These are phyloP conservation scores for Termitomyces eurrhizus DNA, from an alignment of 768 basidiomycete species.

Conservation along the genomic window DNA sequence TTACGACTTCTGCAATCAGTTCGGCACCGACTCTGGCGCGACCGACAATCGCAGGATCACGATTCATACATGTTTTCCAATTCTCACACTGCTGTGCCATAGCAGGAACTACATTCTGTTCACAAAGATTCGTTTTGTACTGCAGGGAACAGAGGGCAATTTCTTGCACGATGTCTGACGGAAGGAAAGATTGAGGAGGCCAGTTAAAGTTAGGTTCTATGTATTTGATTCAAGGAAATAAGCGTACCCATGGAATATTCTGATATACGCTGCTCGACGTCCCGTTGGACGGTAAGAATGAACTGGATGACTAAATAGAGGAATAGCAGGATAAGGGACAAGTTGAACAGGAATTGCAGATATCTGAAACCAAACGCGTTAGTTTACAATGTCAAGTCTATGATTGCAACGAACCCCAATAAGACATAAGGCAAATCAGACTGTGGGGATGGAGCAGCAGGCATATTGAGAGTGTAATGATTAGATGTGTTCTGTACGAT, in stretches of 20 bases:
- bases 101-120: slow-evolving; percentile 71
- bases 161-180: slow-evolving; percentile 84
- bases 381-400: slow-evolving; percentile 10
- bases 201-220: neutral
- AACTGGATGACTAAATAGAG: slow-evolving; percentile 85
- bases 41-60: slow-evolving; percentile 86
- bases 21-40: slow-evolving; percentile 90
- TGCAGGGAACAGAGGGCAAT: slow-evolving; percentile 82
- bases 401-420: slow-evolving; percentile 60
- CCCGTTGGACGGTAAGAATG: slow-evolving; percentile 84
- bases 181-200: neutral
- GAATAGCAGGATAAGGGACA: slow-evolving; percentile 76
- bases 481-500: slow-evolving; percentile 55
- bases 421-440: slow-evolving; percentile 78
- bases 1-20: slow-evolving; percentile 93
- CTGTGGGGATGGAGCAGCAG: slow-evolving; percentile 50
- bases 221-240: neutral
- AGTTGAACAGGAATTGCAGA: slow-evolving; percentile 92
- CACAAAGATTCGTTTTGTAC: slow-evolving; percentile 83
- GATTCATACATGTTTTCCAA: slow-evolving; percentile 96
- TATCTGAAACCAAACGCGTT: slow-evolving; percentile 52
- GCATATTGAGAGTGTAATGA: slow-evolving; percentile 82
- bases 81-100: slow-evolving; percentile 82
- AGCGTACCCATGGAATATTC: slow-evolving; percentile 85
- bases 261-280: slow-evolving; percentile 82